Conservation (phyloP, 75 land plant genomes). For the Adiantum capillusveneris region DNA sequence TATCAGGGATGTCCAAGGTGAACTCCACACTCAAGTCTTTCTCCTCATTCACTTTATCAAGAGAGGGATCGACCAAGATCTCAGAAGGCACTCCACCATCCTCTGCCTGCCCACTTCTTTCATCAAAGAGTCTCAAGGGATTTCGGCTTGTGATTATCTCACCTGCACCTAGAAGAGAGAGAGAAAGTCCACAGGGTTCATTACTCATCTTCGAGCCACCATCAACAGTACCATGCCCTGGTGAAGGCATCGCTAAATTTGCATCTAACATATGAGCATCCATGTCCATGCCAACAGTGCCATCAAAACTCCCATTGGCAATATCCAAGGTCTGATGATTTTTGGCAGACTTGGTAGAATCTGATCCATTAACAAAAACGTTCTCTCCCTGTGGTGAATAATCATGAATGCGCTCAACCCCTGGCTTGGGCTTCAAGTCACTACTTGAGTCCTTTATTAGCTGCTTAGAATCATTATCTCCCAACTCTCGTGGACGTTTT, state of each 20-base stretch:
- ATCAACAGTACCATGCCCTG: too few species aligned
- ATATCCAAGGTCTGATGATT: neutral
- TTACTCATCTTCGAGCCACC: neutral
- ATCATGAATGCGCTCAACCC: neutral
- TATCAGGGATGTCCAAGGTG: constrained; percentile 9
- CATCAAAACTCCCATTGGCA: too few species aligned
- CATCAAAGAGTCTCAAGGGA: too few species aligned
- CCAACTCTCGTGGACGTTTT: neutral
- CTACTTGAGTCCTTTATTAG: neutral
- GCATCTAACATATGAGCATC: too few species aligned
- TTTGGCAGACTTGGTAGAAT: neutral
- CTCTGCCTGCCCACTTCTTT: neutral
- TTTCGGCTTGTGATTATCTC: neutral
- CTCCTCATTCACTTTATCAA: neutral
- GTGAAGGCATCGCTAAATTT: too few species aligned
- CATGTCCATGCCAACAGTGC: too few species aligned
- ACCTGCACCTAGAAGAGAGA: neutral
- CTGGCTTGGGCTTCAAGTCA: neutral
- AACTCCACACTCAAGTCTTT: neutral
- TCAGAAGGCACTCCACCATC: neutral
- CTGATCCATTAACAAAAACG: neutral
- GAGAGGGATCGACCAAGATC: neutral
- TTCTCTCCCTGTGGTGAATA: neutral
- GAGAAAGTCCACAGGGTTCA: neutral
- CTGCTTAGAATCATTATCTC: neutral